Evolutionary conservation across 768 basidiomycete species (phyloP).

Genomic region (Boletus reticuloceps): DNA sequence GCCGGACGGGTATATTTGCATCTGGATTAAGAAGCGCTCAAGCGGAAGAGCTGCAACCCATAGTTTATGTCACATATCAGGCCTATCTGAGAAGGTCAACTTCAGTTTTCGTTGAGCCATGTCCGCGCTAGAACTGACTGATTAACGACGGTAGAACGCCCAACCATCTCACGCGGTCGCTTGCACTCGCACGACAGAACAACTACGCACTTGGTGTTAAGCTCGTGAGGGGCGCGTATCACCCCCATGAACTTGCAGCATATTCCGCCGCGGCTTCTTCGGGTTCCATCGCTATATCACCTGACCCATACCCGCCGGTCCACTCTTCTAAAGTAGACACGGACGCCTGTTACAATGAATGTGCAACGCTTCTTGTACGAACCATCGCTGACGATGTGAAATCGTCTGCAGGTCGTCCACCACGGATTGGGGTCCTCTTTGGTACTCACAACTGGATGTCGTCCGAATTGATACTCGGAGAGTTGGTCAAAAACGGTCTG

Average conservation of each 20-base stretch:
- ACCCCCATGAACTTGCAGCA: conserved; percentile 66
- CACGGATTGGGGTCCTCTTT: conserved; percentile 64
- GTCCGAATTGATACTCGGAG: conserved; percentile 56
- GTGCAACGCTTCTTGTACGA: conserved; percentile 53
- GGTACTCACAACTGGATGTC: conserved; percentile 86
- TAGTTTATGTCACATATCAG: conserved; percentile 86
- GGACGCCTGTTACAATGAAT: conserved; percentile 68
- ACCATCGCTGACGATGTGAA: conserved; percentile 53
- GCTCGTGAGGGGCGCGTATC: conserved; percentile 92
- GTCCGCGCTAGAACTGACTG: not conserved
- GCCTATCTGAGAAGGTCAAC: conserved; percentile 76
- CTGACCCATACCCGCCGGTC: conserved; percentile 60
- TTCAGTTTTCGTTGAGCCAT: not conserved
- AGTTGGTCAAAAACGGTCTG: conserved; percentile 56
- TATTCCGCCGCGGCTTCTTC: conserved; percentile 27
- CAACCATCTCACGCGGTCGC: conserved; percentile 58
- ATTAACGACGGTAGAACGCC: conserved; percentile 49
- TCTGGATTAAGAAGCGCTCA: not conserved
- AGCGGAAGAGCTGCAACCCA: conserved; percentile 50
- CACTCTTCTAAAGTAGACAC: conserved; percentile 69
- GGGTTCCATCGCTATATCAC: conserved; percentile 47
- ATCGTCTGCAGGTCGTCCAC: conserved; percentile 11
- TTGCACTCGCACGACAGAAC: conserved; percentile 61
- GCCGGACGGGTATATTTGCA: not conserved
- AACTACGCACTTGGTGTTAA: conserved; percentile 84